phyloP scores from a whole-genome alignment of 164 flowering plant species.

The Liquidambar formosana region DNA sequence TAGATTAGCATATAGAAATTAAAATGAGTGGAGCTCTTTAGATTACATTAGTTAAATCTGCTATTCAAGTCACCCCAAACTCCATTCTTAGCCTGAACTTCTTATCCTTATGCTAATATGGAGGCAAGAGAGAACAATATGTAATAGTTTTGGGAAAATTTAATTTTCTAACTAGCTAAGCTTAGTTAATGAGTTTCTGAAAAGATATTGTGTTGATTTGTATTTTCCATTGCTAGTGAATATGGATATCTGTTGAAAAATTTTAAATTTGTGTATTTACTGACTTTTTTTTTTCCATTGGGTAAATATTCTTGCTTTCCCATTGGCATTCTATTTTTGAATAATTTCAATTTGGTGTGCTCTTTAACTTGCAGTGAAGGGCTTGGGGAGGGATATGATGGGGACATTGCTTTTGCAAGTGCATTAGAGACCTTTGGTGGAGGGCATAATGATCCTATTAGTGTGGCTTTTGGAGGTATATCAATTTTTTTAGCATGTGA shows the following conservation, averaged over 20 bases:
- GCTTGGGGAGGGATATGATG: conserved; percentile 94
- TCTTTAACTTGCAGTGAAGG: conserved; percentile 68
- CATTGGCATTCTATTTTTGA: not conserved
- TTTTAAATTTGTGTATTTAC: not conserved
- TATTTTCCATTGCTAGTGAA: not conserved
- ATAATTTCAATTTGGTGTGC: conserved; percentile 1
- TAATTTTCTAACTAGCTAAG: not conserved
- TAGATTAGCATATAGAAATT: not conserved
- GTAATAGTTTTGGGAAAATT: not conserved
- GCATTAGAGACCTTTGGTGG: conserved; percentile 94
- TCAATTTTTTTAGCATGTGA: conserved; percentile 1
- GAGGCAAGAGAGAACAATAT: not conserved
- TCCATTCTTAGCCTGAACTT: too few species aligned
- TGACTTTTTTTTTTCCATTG: not conserved
- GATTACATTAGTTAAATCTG: not conserved
- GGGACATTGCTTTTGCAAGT: conserved; percentile 91
- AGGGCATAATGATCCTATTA: conserved; percentile 92
- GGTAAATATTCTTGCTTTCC: not conserved
- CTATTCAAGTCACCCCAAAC: not conserved
- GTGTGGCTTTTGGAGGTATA: conserved; percentile 96
- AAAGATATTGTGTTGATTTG: not conserved
- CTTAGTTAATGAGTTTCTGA: not conserved
- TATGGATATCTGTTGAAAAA: not conserved
- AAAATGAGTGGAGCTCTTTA: not conserved
- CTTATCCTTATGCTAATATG: not conserved